These are phyloP conservation scores for Oxytropis ochrocephala DNA, from an alignment of 306 rosid species.

Conservation along the genomic window DNA sequence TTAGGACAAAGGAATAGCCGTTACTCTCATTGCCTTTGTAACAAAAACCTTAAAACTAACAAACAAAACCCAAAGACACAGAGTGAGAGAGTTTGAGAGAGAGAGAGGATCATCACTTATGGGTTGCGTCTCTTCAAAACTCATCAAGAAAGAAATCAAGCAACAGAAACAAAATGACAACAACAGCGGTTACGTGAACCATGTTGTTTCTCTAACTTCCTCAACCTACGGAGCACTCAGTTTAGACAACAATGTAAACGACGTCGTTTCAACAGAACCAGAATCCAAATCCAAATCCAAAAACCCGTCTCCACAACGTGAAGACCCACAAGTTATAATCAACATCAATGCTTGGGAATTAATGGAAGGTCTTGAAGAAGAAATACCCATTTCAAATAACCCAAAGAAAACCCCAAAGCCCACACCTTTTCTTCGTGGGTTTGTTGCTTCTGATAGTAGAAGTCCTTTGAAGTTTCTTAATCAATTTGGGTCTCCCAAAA, in stretches of 20 bases:
- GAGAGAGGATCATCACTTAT: conserved; percentile 30
- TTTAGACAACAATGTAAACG: conserved; percentile 31
- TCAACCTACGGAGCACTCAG: conserved; percentile 74
- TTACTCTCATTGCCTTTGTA: neutral
- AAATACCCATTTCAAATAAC: conserved; percentile 37
- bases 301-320: conserved; percentile 24
- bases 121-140: conserved; percentile 96
- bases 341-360: conserved; percentile 94
- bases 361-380: conserved; percentile 95
- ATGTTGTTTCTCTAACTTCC: conserved; percentile 89
- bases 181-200: conserved; percentile 48
- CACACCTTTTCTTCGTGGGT: conserved; percentile 56
- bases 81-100: neutral
- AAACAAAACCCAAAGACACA: neutral
- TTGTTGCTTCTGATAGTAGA: conserved; percentile 39
- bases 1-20: conserved; percentile 27
- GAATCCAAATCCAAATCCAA: conserved; percentile 31
- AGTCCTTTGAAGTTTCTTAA: conserved; percentile 71
- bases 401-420: conserved; percentile 70
- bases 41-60: conserved; percentile 27
- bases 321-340: conserved; percentile 51
- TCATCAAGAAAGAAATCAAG: conserved; percentile 44
- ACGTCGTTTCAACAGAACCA: neutral
- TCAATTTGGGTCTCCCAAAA: conserved; percentile 69
- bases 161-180: conserved; percentile 40